phyloP scores from a whole-genome alignment of 106 monocot genomes.

The Acorus gramineus region DNA sequence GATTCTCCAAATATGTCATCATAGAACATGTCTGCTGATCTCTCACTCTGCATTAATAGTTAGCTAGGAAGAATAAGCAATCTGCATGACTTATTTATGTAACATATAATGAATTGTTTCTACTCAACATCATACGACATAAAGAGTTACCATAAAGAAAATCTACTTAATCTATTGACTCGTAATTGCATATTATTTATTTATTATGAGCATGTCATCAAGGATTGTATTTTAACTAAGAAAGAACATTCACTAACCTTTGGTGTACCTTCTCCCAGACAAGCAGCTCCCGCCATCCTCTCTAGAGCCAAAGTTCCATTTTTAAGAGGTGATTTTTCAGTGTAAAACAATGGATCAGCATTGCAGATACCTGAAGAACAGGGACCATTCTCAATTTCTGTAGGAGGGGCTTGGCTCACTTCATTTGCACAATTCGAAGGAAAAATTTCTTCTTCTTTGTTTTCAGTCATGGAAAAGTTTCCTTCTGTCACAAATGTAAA shows the following conservation, averaged over 20 bases:
- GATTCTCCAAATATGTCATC: slow-evolving; percentile 98
- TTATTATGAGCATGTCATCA: too few relatives aligned
- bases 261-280: slow-evolving; percentile 78
- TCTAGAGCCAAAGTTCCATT: slow-evolving; percentile 27
- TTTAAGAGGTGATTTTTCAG: slow-evolving; percentile 66
- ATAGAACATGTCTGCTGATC: slow-evolving; percentile 85
- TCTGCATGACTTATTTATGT: too few relatives aligned
- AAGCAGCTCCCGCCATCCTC: slow-evolving; percentile 23
- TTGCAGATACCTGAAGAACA: slow-evolving; percentile 28
- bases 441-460: not conserved
- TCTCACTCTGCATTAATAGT: slow-evolving; percentile 57
- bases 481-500: slow-evolving; percentile 13
- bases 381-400: slow-evolving; percentile 17
- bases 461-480: slow-evolving; percentile 7
- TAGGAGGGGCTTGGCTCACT: not conserved
- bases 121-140: too few relatives aligned
- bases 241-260: slow-evolving; percentile 38
- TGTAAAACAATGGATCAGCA: slow-evolving; percentile 38
- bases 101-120: too few relatives aligned
- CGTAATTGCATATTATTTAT: too few relatives aligned
- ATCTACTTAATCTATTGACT: too few relatives aligned
- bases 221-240: not conserved
- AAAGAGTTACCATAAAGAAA: too few relatives aligned
- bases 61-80: too few relatives aligned
- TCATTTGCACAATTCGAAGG: slow-evolving; percentile 3